Base-by-base conservation (phyloP, 441 rosid species). In the Euphorbia schlechtendalii region DNA sequence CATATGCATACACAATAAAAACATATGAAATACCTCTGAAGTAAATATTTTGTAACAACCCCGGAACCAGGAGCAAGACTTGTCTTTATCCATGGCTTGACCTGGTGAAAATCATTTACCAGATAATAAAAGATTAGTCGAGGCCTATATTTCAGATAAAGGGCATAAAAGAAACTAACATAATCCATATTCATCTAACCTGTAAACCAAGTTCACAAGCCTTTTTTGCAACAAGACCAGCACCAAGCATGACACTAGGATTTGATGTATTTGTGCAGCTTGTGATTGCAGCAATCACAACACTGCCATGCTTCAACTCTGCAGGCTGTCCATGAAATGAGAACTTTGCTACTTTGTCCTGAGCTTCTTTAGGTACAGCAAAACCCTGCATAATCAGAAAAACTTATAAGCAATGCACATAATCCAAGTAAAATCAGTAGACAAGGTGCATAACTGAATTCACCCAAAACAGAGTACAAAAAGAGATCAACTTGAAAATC, bases 51-150 rank as follows among this genome's bases (percentile, higher is more conserved):
- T 63, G 92, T 95, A 68, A 92, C 99, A 69, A 95, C 99, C 71
- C 99, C 99, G 10, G 99, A 95, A 32, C 99, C 98, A 25, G 99
- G 99, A 27, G 98, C 99, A 76, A 95, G 99, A 81, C 99, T 95
- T 66, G 99, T 95, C 73, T 95, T 95, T 74, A 89, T 67, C 99
- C 99, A 95, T 66, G 99, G 97, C 77, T 89, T 89, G 68, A 95
- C 98, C 99, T 95, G 81, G 59, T 63, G 66, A 69, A 73, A 65
- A 69, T 59, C 25, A 22, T 43, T 52, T 43, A 65, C 36, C 9
- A 55, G 72, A 32, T 24, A 48, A 73, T 80, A 41, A 63, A 12
- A 32, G 34, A 58, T 48, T 11, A 65, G 12, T 28, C 27, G 34
- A 13, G 17, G 11, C 55, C 24, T 18, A 51, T 13, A 51, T 38